Evolutionary conservation across 176 grass and related monocot genomes (phyloP).

Genomic region (Oryza glumipatula): DNA sequence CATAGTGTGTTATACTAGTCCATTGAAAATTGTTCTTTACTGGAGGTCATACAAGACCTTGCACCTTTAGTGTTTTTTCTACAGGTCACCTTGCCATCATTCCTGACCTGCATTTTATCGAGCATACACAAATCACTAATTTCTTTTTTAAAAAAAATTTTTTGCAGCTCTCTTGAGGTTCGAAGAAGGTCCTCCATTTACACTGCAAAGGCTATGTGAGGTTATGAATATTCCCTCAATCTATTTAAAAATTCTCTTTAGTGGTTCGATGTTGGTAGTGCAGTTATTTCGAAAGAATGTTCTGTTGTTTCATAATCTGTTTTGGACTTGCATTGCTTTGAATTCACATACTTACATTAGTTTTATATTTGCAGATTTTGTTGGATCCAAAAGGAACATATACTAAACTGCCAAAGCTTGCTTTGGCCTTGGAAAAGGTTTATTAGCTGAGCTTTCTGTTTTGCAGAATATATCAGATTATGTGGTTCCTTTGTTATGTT

Average conservation of each 20-base stretch:
- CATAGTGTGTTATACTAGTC: background rate
- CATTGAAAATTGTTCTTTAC: background rate
- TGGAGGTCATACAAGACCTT: slow-evolving; percentile 5
- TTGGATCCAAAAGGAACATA: slow-evolving; percentile 93
- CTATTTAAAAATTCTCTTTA: slow-evolving; percentile 25
- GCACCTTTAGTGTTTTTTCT: background rate
- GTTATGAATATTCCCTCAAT: slow-evolving; percentile 45
- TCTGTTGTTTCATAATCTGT: slow-evolving; percentile 12
- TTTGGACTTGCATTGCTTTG: slow-evolving; percentile 21
- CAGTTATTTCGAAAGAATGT: background rate
- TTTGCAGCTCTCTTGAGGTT: slow-evolving; percentile 76
- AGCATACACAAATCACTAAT: slow-evolving; percentile 24
- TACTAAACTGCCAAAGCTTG: slow-evolving; percentile 72
- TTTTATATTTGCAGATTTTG: slow-evolving; percentile 72
- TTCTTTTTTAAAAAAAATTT: slow-evolving; percentile 21
- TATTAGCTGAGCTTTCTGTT: slow-evolving; percentile 36
- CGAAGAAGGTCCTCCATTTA: slow-evolving; percentile 95
- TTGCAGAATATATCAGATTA: background rate
- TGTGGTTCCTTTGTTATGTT: slow-evolving; percentile 27
- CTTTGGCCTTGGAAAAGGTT: slow-evolving; percentile 96
- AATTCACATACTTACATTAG: slow-evolving; percentile 29
- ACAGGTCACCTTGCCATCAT: slow-evolving; percentile 1
- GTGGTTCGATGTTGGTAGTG: background rate
- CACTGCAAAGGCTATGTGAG: slow-evolving; percentile 96
- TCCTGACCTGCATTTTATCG: slow-evolving; percentile 19